These are phyloP conservation scores for Aspergillus unguis DNA, from an alignment of 2,329 filamentous ascomycete species.

Conservation along the genomic window DNA sequence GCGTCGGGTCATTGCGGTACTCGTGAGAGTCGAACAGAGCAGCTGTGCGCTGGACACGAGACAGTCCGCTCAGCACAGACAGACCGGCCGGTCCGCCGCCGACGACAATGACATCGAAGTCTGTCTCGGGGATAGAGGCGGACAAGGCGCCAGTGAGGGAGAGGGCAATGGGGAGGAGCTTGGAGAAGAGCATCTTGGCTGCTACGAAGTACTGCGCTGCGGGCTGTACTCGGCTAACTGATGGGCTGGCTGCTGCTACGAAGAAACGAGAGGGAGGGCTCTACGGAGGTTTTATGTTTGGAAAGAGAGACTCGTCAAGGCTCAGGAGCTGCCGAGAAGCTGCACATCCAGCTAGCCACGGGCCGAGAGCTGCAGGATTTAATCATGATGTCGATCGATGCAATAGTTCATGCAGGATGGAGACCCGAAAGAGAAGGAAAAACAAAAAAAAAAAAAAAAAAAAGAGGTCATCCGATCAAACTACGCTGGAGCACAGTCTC, in stretches of 20 bases:
- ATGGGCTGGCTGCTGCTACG: neutral
- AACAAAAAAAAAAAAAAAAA: neutral
- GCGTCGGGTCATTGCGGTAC: constrained; percentile 57
- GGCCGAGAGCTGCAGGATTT: constrained; percentile 4
- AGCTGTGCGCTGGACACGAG: constrained; percentile 54
- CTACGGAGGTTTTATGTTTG: neutral
- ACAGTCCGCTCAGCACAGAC: constrained; percentile 55
- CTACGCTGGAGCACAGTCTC: too few relatives aligned
- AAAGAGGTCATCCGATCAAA: too few relatives aligned
- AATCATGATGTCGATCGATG: constrained; percentile 1
- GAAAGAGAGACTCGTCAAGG: neutral
- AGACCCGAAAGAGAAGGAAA: neutral
- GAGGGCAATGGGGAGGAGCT: constrained; percentile 24
- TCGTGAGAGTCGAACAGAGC: constrained; percentile 57
- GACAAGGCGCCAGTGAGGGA: constrained; percentile 22
- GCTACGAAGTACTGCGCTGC: too few relatives aligned
- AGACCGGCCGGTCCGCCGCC: constrained; percentile 59
- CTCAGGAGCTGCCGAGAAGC: neutral
- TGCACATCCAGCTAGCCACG: neutral
- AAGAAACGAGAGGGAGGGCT: neutral
- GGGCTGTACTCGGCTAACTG: neutral
- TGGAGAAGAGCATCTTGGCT: constrained; percentile 18
- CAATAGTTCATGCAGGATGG: constrained; percentile 13
- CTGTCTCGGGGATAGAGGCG: constrained; percentile 25
- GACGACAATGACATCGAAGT: constrained; percentile 57